Conservation (phyloP, 768 basidiomycete genomes). For the Aureoboletus auriporus region DNA sequence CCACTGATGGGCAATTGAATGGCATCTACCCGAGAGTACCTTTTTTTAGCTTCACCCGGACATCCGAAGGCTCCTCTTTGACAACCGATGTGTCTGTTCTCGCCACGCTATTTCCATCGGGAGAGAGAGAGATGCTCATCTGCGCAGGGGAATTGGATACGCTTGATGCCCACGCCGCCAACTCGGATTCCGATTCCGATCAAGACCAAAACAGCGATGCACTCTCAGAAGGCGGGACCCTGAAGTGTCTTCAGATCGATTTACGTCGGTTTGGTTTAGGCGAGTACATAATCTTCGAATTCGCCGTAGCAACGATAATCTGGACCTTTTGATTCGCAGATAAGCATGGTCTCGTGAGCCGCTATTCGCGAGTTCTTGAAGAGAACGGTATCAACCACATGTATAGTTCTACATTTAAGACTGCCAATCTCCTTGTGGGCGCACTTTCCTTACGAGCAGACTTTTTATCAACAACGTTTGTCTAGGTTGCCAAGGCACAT, state of each 20-base stretch:
- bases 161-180: constrained; percentile 38
- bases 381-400: constrained; percentile 76
- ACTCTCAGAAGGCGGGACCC: constrained; percentile 34
- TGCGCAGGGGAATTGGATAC: constrained; percentile 67
- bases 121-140: constrained; percentile 69
- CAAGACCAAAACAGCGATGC: constrained; percentile 35
- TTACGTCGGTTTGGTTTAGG: constrained; percentile 68
- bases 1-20: constrained; percentile 13
- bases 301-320: background rate
- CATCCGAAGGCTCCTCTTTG: constrained; percentile 70
- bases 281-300: constrained; percentile 25
- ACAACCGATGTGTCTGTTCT: constrained; percentile 68
- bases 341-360: constrained; percentile 74
- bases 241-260: constrained; percentile 76
- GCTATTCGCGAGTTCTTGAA: constrained; percentile 70
- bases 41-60: constrained; percentile 79
- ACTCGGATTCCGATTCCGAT: constrained; percentile 34
- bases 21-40: constrained; percentile 37
- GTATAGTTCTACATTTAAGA: constrained; percentile 82
- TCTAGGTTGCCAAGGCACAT: constrained; percentile 54
- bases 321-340: constrained; percentile 37
- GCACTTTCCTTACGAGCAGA: constrained; percentile 2
- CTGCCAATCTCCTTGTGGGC: constrained; percentile 69
- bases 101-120: constrained; percentile 65
- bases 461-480: background rate